phyloP scores from a whole-genome alignment of 768 basidiomycete genomes.

The Nidularia pulvinata region DNA sequence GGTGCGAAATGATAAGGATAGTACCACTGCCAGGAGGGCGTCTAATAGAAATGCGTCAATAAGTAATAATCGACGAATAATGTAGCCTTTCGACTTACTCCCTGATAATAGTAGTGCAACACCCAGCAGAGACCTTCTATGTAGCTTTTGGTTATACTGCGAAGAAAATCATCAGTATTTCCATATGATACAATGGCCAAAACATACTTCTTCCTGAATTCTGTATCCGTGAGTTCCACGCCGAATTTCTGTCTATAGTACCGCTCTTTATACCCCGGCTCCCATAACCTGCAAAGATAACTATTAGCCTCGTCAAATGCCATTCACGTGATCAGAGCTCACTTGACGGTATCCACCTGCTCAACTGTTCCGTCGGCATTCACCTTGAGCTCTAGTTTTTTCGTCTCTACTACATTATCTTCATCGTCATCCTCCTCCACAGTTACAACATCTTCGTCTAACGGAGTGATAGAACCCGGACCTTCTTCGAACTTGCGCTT shows the following conservation, averaged over 20 bases:
- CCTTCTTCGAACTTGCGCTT: conserved; percentile 54
- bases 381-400: conserved; percentile 66
- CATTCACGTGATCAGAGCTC: conserved; percentile 22
- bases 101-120: conserved; percentile 97
- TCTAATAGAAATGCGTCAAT: conserved; percentile 35
- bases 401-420: conserved; percentile 34
- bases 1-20: conserved; percentile 99
- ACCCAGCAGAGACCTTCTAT: conserved; percentile 97
- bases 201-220: conserved; percentile 73
- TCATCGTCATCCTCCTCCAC: conserved; percentile 57
- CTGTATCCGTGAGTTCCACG: conserved; percentile 63
- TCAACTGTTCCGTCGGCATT: conserved; percentile 93
- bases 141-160: conserved; percentile 80
- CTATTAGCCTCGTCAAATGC: neutral
- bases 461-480: conserved; percentile 31
- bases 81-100: conserved; percentile 44
- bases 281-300: conserved; percentile 70
- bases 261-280: conserved; percentile 93
- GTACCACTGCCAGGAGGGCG: conserved; percentile 98
- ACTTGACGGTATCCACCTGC: conserved; percentile 94
- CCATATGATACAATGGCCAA: neutral
- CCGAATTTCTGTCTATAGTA: conserved; percentile 96
- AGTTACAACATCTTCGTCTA: conserved; percentile 44
- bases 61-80: neutral
- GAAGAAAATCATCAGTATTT: conserved; percentile 4